Base-by-base conservation (phyloP, 305 asterid species). In the Fraxinus albicans region DNA sequence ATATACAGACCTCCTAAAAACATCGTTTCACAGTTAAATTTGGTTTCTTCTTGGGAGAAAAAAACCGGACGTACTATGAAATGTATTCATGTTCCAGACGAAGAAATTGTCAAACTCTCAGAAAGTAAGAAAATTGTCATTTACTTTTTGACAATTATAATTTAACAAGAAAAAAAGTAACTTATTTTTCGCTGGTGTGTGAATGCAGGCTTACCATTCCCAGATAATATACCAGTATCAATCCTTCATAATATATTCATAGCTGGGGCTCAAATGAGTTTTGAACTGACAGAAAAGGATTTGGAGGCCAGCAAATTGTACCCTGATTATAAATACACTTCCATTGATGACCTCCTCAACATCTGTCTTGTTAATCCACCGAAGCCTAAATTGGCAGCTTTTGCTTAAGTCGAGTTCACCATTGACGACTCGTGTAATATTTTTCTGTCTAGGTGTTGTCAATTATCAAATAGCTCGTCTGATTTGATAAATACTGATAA, bases 291-390 rank as follows among this genome's bases (percentile, higher is more conserved):
- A 73, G 83, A 84, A 4, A 65, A 80, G 29, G 88, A 86, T 53
- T 80, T 88, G 84, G 91, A 84, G 36, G 88, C 88, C 25, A 84
- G 88, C 4, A 12, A 76, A 77, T 79, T 88, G 6, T 88, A 86
- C 74, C 86, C 89, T 29, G 83, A 88, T 8, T 55, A 88, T 77
- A 80, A 83, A 4, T 88, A 88, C 72, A 80, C 89, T 72, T 77
- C 84, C 0, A 36, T 88, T 10, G 85, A 88, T 29, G 83, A 88
- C 31, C 67, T 83, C 25, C 91, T 88, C 29, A 80, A 80, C 60
- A 81, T 81, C 69, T 88, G 88, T 73, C 81, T 86, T 36, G 75
- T 84, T 40, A 40, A 88, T 83, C 89, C 91, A 38, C 88, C 84
- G 29, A 84, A 84, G 4, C 72, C 89, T 27, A 88, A 88, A 34